Evolutionary conservation across 768 basidiomycete genomes (phyloP).

Genomic region (Leccinum olivaceopallidum): DNA sequence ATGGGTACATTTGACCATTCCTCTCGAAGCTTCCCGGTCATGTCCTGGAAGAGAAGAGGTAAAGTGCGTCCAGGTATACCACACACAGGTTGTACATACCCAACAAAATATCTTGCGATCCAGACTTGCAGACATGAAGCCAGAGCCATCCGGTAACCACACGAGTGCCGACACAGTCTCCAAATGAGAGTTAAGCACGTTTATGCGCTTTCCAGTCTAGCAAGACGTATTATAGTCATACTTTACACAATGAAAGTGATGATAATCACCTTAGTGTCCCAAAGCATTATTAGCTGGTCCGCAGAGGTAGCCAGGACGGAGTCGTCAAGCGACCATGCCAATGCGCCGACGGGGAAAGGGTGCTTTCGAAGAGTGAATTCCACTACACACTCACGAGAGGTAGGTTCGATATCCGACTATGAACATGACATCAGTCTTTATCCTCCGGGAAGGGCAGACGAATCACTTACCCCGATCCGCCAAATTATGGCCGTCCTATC

Average conservation of each 20-base stretch:
- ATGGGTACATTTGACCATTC: slow-evolving; percentile 71
- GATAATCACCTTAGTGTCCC: slow-evolving; percentile 79
- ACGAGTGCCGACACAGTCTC: slow-evolving; percentile 85
- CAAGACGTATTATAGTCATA: slow-evolving; percentile 12
- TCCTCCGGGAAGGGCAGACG: slow-evolving; percentile 1
- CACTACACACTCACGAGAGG: slow-evolving; percentile 58
- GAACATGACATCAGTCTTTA: slow-evolving; percentile 7
- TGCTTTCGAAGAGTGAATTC: slow-evolving; percentile 74
- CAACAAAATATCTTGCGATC: slow-evolving; percentile 84
- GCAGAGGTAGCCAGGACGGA: slow-evolving; percentile 78
- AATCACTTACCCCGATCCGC: slow-evolving; percentile 69
- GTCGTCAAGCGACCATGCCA: slow-evolving; percentile 95
- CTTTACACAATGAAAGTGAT: slow-evolving; percentile 1
- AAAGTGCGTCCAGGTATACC: slow-evolving; percentile 3
- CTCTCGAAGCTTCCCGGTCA: slow-evolving; percentile 69
- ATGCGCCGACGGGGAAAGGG: slow-evolving; percentile 69
- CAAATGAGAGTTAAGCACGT: slow-evolving; percentile 65
- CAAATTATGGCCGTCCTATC: slow-evolving; percentile 91
- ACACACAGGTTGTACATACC: slow-evolving; percentile 47
- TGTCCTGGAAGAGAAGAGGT: slow-evolving; percentile 49
- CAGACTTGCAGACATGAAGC: slow-evolving; percentile 87
- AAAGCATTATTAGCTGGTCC: slow-evolving; percentile 82
- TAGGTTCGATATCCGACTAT: slow-evolving; percentile 48
- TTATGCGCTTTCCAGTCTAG: slow-evolving; percentile 74
- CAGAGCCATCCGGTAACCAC: slow-evolving; percentile 87